Base-by-base conservation (phyloP, 345 rosid genomes). In the Brassica cretica region DNA sequence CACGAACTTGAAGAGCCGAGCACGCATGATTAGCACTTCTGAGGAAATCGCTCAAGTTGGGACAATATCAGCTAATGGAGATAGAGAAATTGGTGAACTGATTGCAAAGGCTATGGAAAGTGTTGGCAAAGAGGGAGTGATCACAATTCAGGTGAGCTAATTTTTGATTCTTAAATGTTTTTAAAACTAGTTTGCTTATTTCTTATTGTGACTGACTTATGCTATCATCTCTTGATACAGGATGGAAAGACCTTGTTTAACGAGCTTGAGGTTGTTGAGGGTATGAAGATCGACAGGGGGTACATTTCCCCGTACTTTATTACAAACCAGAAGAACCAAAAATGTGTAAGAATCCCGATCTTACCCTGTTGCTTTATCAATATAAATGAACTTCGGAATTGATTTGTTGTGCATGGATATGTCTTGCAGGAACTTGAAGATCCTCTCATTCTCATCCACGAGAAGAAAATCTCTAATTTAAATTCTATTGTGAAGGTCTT, bases 31-130 rank as follows among this genome's bases (percentile, higher is more conserved):
- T 80, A 93, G 99, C 82, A 93, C 97, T 64, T 95, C 99, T 1
- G 99, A 95, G 80, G 99, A 95, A 81, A 95, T 95, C 29, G 99
- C 98, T 6, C 81, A 90, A 88, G 99, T 95, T 81, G 99, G 99
- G 65, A 95, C 98, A 33, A 95, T 95, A 68, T 95, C 99, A 15
- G 89, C 99, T 46, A 95, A 95, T 84, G 99, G 99, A 8, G 99
- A 95, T 75, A 88, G 97, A 61, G 99, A 95, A 81, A 95, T 95
- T 70, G 99, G 99, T 27, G 98, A 95, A 73, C 75, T 95, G 75
- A 95, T 95, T 64, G 99, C 99, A 16, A 95, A 93, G 77, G 99
- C 99, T 19, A 95, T 95, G 99, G 99, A 95, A 81, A 95, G 92
- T 77, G 99, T 95, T 4, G 99, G 99, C 76, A 95, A 95, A 80